Base-by-base conservation (phyloP, 2,329 filamentous ascomycete species). In the Myriosclerotinia curreyana region DNA sequence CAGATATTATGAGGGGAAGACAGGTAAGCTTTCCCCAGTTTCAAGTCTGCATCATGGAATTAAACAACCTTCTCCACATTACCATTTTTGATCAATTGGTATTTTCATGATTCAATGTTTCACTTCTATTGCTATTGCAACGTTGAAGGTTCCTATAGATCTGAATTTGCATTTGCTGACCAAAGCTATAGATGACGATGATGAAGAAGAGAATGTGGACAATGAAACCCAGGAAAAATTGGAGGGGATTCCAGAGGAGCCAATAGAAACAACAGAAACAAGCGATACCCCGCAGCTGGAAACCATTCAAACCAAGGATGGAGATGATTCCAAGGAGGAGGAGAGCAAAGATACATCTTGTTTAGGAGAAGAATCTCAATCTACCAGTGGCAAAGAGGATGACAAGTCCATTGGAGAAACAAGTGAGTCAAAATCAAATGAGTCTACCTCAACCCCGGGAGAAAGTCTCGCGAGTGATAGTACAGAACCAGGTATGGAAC, bases 401-500 rank as follows among this genome's bases (percentile, higher is more conserved):
- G 44, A 36, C 44, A 48, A 38, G 31, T 31, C 55, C 14, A 48
- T n/a, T 36, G 55, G 15, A 36, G 42, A 59, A 38, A 48, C 44
- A 31, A 38, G 42, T 48, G 42, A 59, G 20, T 59, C 31, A 36
- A 64, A 59, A 38, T 59, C 14, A 28, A 25, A 49, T 34, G 48
- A 54, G 14, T 17, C 36, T 20, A 54, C 17, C 28, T n/a, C 20
- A 31, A 53, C n/a, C 17, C 22, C 38, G 7, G 25, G 36, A 55
- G 60, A 25, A 44, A 48, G 25, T 55, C 28, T n/a, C 36, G 31
- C 42, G 8, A 46, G 17, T 25, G 50, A 55, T 36, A 36, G n/a
- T 55, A 25, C 28, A 44, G 60, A 62, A 44, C 20, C 60, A 62
- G 60, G 60, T 62, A 62, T 34, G 60, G 12, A 61, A 44, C 31